Base-by-base conservation (phyloP, 2,329 filamentous ascomycete genomes). In the Cylindrodendrum hubeiense region DNA sequence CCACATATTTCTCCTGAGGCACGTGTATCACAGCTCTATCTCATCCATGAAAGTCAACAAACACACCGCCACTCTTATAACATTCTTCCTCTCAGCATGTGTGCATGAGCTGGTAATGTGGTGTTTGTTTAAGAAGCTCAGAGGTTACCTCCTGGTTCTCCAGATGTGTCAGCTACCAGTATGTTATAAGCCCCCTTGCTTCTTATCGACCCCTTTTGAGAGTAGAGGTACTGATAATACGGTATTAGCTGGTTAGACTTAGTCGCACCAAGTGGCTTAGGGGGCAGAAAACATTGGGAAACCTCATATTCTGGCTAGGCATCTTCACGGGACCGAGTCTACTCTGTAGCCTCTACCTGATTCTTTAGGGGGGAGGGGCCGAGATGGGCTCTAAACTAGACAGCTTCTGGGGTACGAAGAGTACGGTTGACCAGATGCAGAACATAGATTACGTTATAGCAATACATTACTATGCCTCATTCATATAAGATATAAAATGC, bases 31-130 rank as follows among this genome's bases (percentile, higher is more conserved):
- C 79, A 89, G 87, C 49, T 91, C 89, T 49, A 94, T 95, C 73
- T 92, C 90, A 2, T 88, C 90, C 10, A 87, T 94, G 77, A 89
- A 89, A 65, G 84, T 94, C 55, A 89, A 89, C 71, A 91, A 90
- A 75, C 85, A 89, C 69, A 88, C 89, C 5, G 93, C 93, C 2
- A 94, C 92, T 0, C 86, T 94, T 56, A 89, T 93, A 47, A 94
- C 92, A 0, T 94, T 94, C 75, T 84, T 93, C 69, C 81, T 94
- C 19, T 91, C 87, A 8, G 91, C 91, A 0, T 85, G 90, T 67
- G 85, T 93, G 21, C 91, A 94, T 73, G 92, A 95, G 77, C 81
- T 94, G 49, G 86, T 94, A 73, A 94, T 94, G 92, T 91, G 90
- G 83, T 92, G 92, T 70, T 83, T 95, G 34, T 95, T 95, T 78